Base-by-base conservation (phyloP, 768 basidiomycete genomes). In the Boletus rufocinnamomeus region DNA sequence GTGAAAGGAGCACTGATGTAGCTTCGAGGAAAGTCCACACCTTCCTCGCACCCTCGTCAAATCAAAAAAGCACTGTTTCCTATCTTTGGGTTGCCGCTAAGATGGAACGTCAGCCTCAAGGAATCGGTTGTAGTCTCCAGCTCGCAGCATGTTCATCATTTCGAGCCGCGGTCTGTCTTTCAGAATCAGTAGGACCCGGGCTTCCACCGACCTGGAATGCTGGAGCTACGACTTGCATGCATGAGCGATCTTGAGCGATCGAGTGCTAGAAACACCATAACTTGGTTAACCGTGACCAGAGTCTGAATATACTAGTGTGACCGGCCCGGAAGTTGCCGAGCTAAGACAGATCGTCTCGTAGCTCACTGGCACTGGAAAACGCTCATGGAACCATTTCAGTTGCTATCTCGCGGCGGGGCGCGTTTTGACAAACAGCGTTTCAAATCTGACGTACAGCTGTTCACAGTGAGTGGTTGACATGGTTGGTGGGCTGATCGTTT, bases 371-470 rank as follows among this genome's bases (percentile, higher is more conserved):
- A 50, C 28, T 23, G 6, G 57, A 43, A 9, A 46, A 59, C 45
- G 14, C 25, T 34, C 50, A 91, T 92, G 89, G 93, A 95, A 65
- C 87, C 93, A 6, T 98, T 98, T 72, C 89, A 89, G 62, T 73
- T 97, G 14, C 84, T 98, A 28, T 93, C 95, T 34, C 84, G 92
- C 17, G 95, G 95, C 35, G 93, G 93, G 1, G 82, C 82, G 1
- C 81, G 78, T 55, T 97, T 98, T 63, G 81, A 95, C 79, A 95
- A 91, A 75, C 77, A 76, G 41, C 78, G 80, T 32, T 94, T 89
- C 72, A 81, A 85, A 64, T 73, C 76, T 0, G 92, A 95, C 67
- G 82, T 89, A 9, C 69, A 81, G 30, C 74, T 91, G 8, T 95
- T 96, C 74, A 80, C 81, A 59, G 89, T 89, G 65, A 57, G 78